A percentile compares a stretch with the other conserved stretches of the same genome.
Evolutionary conservation across 192 early-diverging fungal genomes (phyloP).

Genomic region (Dissophora globulifera): DNA sequence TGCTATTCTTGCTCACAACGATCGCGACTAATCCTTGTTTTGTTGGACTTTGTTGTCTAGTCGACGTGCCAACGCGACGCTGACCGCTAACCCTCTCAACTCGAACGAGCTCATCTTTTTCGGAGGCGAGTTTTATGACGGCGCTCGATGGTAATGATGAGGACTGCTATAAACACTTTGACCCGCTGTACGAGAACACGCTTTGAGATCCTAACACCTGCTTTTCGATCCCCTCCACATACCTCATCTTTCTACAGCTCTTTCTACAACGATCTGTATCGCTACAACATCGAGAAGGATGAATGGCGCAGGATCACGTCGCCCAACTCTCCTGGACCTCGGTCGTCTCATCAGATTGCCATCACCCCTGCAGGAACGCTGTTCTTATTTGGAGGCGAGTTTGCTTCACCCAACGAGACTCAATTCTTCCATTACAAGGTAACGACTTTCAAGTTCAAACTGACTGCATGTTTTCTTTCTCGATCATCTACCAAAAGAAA

Average conservation of each 20-base stretch:
- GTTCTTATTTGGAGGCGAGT: constrained; percentile 75
- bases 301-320: constrained; percentile 74
- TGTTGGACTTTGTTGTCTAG: constrained; percentile 38
- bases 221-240: not conserved
- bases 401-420: constrained; percentile 70
- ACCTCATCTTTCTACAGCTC: constrained; percentile 6
- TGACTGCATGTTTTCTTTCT: constrained; percentile 5
- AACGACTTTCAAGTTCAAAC: not conserved
- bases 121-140: constrained; percentile 77
- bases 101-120: constrained; percentile 70
- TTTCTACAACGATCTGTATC: constrained; percentile 76
- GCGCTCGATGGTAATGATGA: constrained; percentile 53
- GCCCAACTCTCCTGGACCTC: constrained; percentile 73
- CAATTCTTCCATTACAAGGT: constrained; percentile 70
- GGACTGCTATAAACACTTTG: too few relatives aligned
- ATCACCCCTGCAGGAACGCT: constrained; percentile 67
- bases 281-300: constrained; percentile 77
- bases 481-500: not conserved
- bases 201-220: not conserved
- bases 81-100: constrained; percentile 71
- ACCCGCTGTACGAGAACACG: too few relatives aligned
- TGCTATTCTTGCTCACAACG: not conserved
- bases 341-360: constrained; percentile 75
- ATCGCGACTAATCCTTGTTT: not conserved
- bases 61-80: constrained; percentile 67